Evolutionary conservation across 1,284 basidiomycete species (phyloP).

Genomic region (Malassezia nana): DNA sequence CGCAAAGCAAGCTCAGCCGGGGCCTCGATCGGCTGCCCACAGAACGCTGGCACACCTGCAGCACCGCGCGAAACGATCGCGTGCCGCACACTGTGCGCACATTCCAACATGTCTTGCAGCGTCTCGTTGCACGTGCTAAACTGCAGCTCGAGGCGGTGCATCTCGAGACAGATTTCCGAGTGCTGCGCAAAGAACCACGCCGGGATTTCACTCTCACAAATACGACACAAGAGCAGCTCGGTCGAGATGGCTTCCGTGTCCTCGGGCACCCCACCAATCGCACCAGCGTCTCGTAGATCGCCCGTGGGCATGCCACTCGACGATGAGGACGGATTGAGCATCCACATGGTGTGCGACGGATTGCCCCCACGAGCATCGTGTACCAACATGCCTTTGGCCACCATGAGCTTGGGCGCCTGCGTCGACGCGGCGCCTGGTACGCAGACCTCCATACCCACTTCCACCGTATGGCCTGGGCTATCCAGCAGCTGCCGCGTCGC

Average conservation of each 20-base stretch:
- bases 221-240: constrained; percentile 86
- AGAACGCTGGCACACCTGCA: constrained; percentile 62
- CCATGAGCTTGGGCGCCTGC: constrained; percentile 61
- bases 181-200: constrained; percentile 99
- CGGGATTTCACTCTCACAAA: constrained; percentile 91
- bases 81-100: constrained; percentile 51
- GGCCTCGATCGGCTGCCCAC: constrained; percentile 55
- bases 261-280: constrained; percentile 16
- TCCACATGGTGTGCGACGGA: constrained; percentile 98
- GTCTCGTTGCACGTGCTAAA: constrained; percentile 87
- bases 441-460: constrained; percentile 64
- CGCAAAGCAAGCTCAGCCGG: not conserved
- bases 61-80: constrained; percentile 18
- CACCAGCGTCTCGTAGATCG: not conserved
- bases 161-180: constrained; percentile 96
- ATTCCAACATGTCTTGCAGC: constrained; percentile 68
- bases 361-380: constrained; percentile 73
- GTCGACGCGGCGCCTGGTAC: constrained; percentile 54
- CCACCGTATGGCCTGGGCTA: constrained; percentile 87
- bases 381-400: constrained; percentile 98
- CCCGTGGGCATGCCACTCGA: not conserved
- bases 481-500: constrained; percentile 75
- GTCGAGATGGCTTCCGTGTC: constrained; percentile 45
- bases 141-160: constrained; percentile 90
- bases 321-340: constrained; percentile 52